Evolutionary conservation across 2,329 filamentous ascomycete genomes (phyloP), one percentile per base, ranked within the genome.

Genomic region (Nigrospora oryzae): DNA sequence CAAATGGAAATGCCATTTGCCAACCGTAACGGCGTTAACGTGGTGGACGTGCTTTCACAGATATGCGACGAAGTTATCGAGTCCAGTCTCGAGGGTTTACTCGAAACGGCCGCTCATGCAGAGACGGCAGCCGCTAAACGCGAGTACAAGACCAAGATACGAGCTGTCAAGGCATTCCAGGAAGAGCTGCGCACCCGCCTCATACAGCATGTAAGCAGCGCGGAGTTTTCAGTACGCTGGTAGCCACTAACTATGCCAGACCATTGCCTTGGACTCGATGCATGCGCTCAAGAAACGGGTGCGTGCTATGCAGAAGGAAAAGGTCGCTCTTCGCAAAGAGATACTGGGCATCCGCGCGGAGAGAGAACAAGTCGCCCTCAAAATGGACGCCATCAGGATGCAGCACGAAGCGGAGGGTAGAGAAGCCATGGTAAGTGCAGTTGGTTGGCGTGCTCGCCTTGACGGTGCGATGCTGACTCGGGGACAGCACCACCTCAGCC

Each of bases 351-450:
- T 83, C 46, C 71, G 76, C 38, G 66, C 68, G 17, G 79, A 84
- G 61, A 67, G 78, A 43, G 78, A 83, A 53, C 73, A 83, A 51
- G 73, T 84, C 8, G 77, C 74, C 5, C 60, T 84, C 15, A 73
- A 71, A 36, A 82, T 81, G 69, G 81, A 84, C 50, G 76, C 77
- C 8, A 66, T 83, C n/a, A 68, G 81, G 38, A 70, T 71, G 33
- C 74, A 71, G 52, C 79, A 84, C 46, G 78, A 83, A 49, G 68
- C 63, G 3, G 73, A 77, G 28, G 74, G 66, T 42, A 70, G 69
- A 48, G 66, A 73, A 46, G 68, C 73, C 44, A 62, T 74, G 60
- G 78, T 79, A 60, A 50, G 70, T 59, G 33, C 7, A 37, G 13
- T 16, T 11, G 23, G 46, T 42, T 7, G 23, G 23, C 5, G 23